phyloP scores from a whole-genome alignment of 257 asterid genomes.

The Fraxinus americana region DNA sequence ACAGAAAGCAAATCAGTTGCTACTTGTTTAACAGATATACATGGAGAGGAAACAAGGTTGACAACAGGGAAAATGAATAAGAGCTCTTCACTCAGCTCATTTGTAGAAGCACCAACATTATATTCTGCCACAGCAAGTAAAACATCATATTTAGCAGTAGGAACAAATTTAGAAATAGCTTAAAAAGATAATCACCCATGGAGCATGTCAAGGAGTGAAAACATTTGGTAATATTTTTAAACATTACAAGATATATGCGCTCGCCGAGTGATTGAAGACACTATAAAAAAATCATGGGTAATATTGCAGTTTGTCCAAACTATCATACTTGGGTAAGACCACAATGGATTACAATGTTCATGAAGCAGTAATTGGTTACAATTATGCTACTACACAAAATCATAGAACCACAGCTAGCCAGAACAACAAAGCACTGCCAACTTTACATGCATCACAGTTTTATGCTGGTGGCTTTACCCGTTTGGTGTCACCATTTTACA shows the following conservation, averaged over 20 bases:
- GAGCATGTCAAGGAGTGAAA: slow-evolving; percentile 21
- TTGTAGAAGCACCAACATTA: slow-evolving; percentile 37
- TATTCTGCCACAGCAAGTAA: slow-evolving; percentile 48
- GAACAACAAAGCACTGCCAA: slow-evolving; percentile 4
- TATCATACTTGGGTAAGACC: slow-evolving; percentile 1
- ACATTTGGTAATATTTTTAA: not conserved
- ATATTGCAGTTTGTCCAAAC: slow-evolving; percentile 5
- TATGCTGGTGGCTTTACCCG: not conserved
- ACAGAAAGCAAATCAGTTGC: slow-evolving; percentile 62
- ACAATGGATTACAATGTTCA: slow-evolving; percentile 16
- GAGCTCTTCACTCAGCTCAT: slow-evolving; percentile 69
- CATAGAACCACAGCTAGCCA: slow-evolving; percentile 17
- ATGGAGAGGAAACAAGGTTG: slow-evolving; percentile 82
- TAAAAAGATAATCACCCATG: slow-evolving; percentile 17
- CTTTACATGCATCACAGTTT: not conserved
- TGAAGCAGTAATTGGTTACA: slow-evolving; percentile 14
- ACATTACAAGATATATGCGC: not conserved
- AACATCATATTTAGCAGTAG: slow-evolving; percentile 17
- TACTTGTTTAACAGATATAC: slow-evolving; percentile 64
- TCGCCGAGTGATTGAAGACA: slow-evolving; percentile 8
- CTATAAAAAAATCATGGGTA: slow-evolving; percentile 2
- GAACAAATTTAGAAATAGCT: not conserved
- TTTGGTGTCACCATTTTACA: slow-evolving; percentile 9
- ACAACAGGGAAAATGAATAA: slow-evolving; percentile 85
- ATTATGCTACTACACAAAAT: not conserved